Base-by-base conservation (phyloP, 2,329 filamentous ascomycete genomes). In the Didymella lethalis region DNA sequence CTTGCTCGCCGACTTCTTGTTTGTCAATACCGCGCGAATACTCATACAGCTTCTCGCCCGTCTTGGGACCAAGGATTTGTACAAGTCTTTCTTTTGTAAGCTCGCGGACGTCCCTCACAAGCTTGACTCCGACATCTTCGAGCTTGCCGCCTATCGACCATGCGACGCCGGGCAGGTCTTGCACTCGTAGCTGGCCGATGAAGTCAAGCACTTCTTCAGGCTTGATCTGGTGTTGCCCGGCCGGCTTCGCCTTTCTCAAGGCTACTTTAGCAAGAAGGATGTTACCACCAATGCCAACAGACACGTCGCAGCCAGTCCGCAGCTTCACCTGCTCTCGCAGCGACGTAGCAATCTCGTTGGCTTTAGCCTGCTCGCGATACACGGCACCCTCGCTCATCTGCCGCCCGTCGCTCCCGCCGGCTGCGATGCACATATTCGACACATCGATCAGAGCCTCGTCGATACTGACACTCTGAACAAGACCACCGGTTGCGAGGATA, bases 391-490 rank as follows among this genome's bases (percentile, higher is more conserved):
- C 90, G 8, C 85, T 84, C 4, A 88, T 72, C 1, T 83, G 85
- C 23, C 81, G 80, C 0, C 90, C 91, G 66, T 90, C 85, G 1
- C 89, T 90, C 2, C 86, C 88, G 11, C 86, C 84, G 14, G 84
- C 84, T 12, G 83, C 80, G 44, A 92, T 79, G 59, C 95, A 90
- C 3, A 91, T 78, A 3, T 81, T 80, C 3, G 91, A 95, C 32
- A 93, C 85, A 75, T 99, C 95, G 16, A 99, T 80, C 7, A 99
- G 84, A 1, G 93, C 95, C 77, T 99, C 96, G 66, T 99, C 96
- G 45, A 99, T 91, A 71, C 95, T 98, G 51, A 99, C 94, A 70
- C 95, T 98, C 74, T 99, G 95, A 0, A 98, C 92, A 18, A 92
- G 78, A 1, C 93, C 94, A 18, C 90, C 92, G 8, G 93, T 83